Percentiles rank a stretch among this genome's conserved stretches.
Evolutionary conservation across 2,329 filamentous ascomycete genomes (phyloP).

Genomic region (Rhinocladiella mackenziei): DNA sequence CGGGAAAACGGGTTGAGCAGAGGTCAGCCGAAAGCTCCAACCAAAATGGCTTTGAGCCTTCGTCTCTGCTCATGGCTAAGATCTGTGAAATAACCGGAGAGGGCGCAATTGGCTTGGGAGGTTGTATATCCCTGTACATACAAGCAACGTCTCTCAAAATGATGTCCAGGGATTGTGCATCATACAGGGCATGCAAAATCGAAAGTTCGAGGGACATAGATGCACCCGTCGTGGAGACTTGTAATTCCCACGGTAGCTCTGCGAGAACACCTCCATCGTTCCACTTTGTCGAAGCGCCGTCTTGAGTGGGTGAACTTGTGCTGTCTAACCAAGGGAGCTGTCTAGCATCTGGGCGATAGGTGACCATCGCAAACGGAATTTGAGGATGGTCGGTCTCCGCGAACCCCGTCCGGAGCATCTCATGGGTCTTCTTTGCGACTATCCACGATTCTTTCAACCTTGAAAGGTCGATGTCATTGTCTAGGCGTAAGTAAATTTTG

Average conservation of each 20-base stretch:
- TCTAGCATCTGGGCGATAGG: constrained; percentile 44
- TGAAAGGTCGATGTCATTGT: constrained; percentile 37
- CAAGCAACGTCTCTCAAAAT: constrained; percentile 59
- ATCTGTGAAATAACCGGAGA: constrained; percentile 45
- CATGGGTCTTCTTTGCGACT: constrained; percentile 51
- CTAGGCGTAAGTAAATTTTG: constrained; percentile 55
- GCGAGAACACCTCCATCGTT: constrained; percentile 6
- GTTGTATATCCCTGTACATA: constrained; percentile 35
- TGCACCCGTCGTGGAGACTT: constrained; percentile 40
- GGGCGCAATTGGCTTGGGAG: constrained; percentile 34
- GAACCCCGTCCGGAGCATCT: constrained; percentile 76
- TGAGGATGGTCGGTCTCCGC: constrained; percentile 56
- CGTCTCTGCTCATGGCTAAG: constrained; percentile 31
- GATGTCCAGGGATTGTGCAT: constrained; percentile 67
- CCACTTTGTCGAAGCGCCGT: not conserved
- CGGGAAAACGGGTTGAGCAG: constrained; percentile 68
- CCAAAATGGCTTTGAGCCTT: constrained; percentile 58
- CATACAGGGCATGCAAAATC: constrained; percentile 80
- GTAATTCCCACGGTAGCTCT: constrained; percentile 57
- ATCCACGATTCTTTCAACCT: constrained; percentile 58
- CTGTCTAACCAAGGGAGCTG: constrained; percentile 41
- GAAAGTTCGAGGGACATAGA: constrained; percentile 45
- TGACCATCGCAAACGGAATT: constrained; percentile 70
- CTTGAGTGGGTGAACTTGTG: not conserved
- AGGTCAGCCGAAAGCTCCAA: constrained; percentile 49